These are phyloP conservation scores for Guyanaporus albipodus DNA, from an alignment of 768 basidiomycete genomes.

Conservation along the genomic window DNA sequence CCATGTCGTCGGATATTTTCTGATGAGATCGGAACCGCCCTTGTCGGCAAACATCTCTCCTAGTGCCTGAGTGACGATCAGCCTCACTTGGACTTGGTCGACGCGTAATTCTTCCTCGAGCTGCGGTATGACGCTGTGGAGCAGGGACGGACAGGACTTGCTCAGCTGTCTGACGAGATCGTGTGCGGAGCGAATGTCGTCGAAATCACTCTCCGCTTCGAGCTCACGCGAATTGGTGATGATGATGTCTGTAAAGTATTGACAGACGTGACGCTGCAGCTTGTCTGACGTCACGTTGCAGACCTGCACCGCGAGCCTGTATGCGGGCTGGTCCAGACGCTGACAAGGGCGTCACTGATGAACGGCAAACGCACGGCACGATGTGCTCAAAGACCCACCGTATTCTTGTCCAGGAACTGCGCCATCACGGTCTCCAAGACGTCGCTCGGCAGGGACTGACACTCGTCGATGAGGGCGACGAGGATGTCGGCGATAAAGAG, in stretches of 20 bases:
- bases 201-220: slow-evolving; percentile 53
- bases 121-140: slow-evolving; percentile 89
- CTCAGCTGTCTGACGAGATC: slow-evolving; percentile 81
- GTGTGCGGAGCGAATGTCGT: slow-evolving; percentile 74
- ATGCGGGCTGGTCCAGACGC: slow-evolving; percentile 71
- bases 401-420: slow-evolving; percentile 80
- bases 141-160: slow-evolving; percentile 70
- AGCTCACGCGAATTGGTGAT: slow-evolving; percentile 51
- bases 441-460: slow-evolving; percentile 66
- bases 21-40: slow-evolving; percentile 66
- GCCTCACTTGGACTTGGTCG: slow-evolving; percentile 64
- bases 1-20: slow-evolving; percentile 84
- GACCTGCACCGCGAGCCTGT: slow-evolving; percentile 79
- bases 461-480: slow-evolving; percentile 85
- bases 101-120: slow-evolving; percentile 87
- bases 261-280: slow-evolving; percentile 82
- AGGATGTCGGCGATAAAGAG: slow-evolving; percentile 87
- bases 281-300: slow-evolving; percentile 83
- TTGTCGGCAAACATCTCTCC: slow-evolving; percentile 90
- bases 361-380: not conserved
- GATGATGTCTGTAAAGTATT: slow-evolving; percentile 92
- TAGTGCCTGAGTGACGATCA: slow-evolving; percentile 80
- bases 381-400: slow-evolving; percentile 41
- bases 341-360: slow-evolving; percentile 27
- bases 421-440: slow-evolving; percentile 79